These are phyloP conservation scores for Eucalyptus leucophloia DNA, from an alignment of 345 rosid genomes.

Conservation along the genomic window DNA sequence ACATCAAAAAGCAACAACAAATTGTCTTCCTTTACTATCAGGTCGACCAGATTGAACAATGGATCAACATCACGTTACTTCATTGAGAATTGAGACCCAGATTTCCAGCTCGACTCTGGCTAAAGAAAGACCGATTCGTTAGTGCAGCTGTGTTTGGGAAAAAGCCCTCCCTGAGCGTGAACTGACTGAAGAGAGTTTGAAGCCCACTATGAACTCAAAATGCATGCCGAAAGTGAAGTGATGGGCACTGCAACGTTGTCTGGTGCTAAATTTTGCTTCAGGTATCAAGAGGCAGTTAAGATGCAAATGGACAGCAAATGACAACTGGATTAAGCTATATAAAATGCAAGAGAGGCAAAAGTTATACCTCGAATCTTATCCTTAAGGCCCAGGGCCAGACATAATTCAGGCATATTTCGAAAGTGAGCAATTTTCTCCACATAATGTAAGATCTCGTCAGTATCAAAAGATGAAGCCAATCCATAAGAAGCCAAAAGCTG, in stretches of 20 bases:
- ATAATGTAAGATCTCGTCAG: slow-evolving; percentile 5
- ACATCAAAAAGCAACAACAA: background rate
- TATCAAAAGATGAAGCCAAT: slow-evolving; percentile 13
- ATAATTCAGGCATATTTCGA: slow-evolving; percentile 11
- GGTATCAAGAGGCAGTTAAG: background rate
- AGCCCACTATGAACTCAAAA: background rate
- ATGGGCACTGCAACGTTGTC: background rate
- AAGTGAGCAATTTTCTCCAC: slow-evolving; percentile 14
- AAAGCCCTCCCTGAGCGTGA: background rate
- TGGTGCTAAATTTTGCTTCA: background rate
- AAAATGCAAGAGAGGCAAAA: background rate
- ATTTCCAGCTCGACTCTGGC: background rate
- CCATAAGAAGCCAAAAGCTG: slow-evolving; percentile 28
- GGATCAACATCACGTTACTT: background rate
- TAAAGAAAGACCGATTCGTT: background rate
- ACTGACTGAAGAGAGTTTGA: background rate
- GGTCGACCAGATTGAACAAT: background rate
- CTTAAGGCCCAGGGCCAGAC: slow-evolving; percentile 14
- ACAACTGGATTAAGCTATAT: background rate
- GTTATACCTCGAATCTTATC: slow-evolving; percentile 15
- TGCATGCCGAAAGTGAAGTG: background rate
- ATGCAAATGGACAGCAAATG: background rate
- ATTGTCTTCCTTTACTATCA: background rate
- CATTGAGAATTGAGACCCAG: background rate
- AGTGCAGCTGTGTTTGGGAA: background rate